These are phyloP conservation scores for Penicillium sclerotigenum DNA, from an alignment of 2,329 filamentous ascomycete genomes.

Conservation along the genomic window DNA sequence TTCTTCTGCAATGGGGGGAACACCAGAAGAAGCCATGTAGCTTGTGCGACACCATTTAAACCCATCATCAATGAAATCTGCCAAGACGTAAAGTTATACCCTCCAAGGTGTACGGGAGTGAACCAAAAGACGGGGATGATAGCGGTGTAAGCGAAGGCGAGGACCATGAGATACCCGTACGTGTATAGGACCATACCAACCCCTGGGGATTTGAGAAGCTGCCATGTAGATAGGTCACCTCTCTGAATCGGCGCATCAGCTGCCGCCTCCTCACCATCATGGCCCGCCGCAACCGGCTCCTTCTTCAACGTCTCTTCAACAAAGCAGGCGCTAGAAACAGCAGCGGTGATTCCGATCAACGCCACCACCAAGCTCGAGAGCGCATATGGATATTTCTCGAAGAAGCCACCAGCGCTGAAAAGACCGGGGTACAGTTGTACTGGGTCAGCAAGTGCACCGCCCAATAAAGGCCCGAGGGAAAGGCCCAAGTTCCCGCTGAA, in stretches of 20 bases:
- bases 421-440: slow-evolving; percentile 58
- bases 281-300: neutral
- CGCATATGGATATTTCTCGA: slow-evolving; percentile 63
- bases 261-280: neutral
- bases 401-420: slow-evolving; percentile 58
- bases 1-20: slow-evolving; percentile 67
- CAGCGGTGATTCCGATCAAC: slow-evolving; percentile 50
- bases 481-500: slow-evolving; percentile 73
- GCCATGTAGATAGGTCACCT: slow-evolving; percentile 21
- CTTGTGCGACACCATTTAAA: slow-evolving; percentile 63
- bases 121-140: slow-evolving; percentile 67
- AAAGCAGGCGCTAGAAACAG: slow-evolving; percentile 52
- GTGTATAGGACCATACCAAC: slow-evolving; percentile 64
- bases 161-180: slow-evolving; percentile 64
- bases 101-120: slow-evolving; percentile 61
- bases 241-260: slow-evolving; percentile 9
- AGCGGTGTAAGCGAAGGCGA: slow-evolving; percentile 70
- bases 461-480: slow-evolving; percentile 65
- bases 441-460: slow-evolving; percentile 65
- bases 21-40: slow-evolving; percentile 65
- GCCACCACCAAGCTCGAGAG: slow-evolving; percentile 61
- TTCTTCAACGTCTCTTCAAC: slow-evolving; percentile 57
- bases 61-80: slow-evolving; percentile 67
- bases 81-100: slow-evolving; percentile 59
- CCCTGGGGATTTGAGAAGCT: slow-evolving; percentile 61